These are phyloP conservation scores for Pestalotiopsis sp. DNA, from an alignment of 2,329 filamentous ascomycete genomes.

Conservation along the genomic window DNA sequence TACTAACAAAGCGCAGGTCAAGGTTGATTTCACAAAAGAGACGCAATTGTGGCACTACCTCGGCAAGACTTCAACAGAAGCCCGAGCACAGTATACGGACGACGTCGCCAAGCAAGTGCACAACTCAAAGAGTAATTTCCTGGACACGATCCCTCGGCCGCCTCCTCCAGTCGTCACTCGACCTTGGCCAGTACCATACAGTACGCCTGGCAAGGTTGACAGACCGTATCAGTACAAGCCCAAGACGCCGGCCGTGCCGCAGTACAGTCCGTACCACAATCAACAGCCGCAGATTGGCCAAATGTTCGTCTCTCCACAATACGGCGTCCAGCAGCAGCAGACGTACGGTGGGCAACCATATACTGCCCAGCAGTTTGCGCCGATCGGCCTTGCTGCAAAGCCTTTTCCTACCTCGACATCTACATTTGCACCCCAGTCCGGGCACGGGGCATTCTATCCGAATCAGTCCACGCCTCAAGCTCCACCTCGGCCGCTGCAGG, in stretches of 20 bases:
- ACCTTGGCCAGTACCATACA: constrained; percentile 22
- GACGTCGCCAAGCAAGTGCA: constrained; percentile 61
- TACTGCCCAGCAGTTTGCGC: constrained; percentile 36
- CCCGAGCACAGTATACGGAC: constrained; percentile 87
- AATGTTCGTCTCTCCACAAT: not conserved
- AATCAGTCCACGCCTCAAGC: constrained; percentile 9
- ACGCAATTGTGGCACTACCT: constrained; percentile 89
- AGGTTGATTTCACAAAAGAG: constrained; percentile 69
- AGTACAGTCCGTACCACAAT: constrained; percentile 19
- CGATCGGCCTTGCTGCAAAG: constrained; percentile 20
- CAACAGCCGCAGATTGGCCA: not conserved
- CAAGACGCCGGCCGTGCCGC: constrained; percentile 24
- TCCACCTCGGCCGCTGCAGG: constrained; percentile 12
- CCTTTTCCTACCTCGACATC: constrained; percentile 15
- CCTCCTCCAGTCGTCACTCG: constrained; percentile 24
- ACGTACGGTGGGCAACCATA: constrained; percentile 19
- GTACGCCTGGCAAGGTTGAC: constrained; percentile 24
- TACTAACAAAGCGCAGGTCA: constrained; percentile 60
- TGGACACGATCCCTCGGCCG: constrained; percentile 66
- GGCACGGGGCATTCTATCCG: constrained; percentile 10
- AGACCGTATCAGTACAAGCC: constrained; percentile 37
- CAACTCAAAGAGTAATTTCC: constrained; percentile 70
- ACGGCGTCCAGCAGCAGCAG: constrained; percentile 11
- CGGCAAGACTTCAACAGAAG: constrained; percentile 82
- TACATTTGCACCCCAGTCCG: constrained; percentile 8